Evolutionary conservation across 2,329 filamentous ascomycete species (phyloP).

Genomic region (Tolypocladium sp.): DNA sequence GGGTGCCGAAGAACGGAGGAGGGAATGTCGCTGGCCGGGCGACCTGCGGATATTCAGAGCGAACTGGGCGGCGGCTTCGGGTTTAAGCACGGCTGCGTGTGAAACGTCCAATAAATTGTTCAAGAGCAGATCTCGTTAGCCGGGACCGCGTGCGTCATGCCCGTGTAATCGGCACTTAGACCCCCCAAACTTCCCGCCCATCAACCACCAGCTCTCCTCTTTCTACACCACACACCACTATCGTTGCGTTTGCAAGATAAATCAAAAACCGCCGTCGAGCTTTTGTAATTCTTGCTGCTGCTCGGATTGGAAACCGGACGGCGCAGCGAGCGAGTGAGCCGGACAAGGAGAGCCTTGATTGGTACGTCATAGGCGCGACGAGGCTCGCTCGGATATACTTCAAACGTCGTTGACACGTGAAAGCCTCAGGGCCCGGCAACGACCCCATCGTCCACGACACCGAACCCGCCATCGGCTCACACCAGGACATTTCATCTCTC

Average conservation of each 20-base stretch:
- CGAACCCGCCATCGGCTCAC: constrained; percentile 1
- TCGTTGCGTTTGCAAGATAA: not conserved
- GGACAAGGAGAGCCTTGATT: not conserved
- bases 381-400: constrained; percentile 5
- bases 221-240: not conserved
- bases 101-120: not conserved
- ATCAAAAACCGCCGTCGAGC: not conserved
- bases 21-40: not conserved
- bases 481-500: not conserved
- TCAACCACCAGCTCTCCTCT: not conserved
- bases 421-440: constrained; percentile 10
- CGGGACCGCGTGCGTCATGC: not conserved
- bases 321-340: not conserved
- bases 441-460: constrained; percentile 3
- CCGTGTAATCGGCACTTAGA: not conserved
- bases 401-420: constrained; percentile 21
- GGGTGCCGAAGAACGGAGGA: constrained; percentile 17
- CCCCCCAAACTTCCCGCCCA: not conserved
- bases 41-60: not conserved
- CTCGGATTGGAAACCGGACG: too few relatives aligned
- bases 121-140: not conserved
- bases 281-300: too few relatives aligned
- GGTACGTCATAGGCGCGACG: not conserved
- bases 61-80: not conserved
- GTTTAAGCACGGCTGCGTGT: not conserved